Conservation (phyloP, 441 rosid genomes). For the Daphne laureola region DNA sequence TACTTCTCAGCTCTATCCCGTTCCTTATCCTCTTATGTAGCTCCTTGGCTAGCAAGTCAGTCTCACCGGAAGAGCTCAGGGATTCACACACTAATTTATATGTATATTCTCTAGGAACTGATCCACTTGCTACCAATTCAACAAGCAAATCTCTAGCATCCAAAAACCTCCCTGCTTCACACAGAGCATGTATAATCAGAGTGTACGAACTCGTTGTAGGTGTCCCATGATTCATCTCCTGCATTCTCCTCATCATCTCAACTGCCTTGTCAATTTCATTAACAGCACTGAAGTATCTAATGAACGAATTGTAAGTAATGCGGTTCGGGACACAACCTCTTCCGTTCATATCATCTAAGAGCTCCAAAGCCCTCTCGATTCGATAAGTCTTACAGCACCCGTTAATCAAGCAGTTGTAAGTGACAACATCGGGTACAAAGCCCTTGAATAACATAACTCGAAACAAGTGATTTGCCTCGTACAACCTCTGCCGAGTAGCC, state of each 20-base stretch:
- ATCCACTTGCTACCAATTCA: slow-evolving; percentile 62
- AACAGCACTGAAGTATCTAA: slow-evolving; percentile 64
- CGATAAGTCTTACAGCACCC: slow-evolving; percentile 75
- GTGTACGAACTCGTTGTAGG: slow-evolving; percentile 62
- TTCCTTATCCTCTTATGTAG: slow-evolving; percentile 37
- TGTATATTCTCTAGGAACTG: slow-evolving; percentile 61
- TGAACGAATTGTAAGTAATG: slow-evolving; percentile 67
- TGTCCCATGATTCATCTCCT: slow-evolving; percentile 52
- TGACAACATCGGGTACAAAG: slow-evolving; percentile 68
- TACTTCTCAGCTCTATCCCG: slow-evolving; percentile 45
- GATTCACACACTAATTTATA: slow-evolving; percentile 55
- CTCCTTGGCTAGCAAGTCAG: slow-evolving; percentile 25
- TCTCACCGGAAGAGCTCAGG: slow-evolving; percentile 27
- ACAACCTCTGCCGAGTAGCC: slow-evolving; percentile 68
- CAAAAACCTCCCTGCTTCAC: slow-evolving; percentile 47
- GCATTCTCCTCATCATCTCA: slow-evolving; percentile 73
- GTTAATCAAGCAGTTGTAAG: slow-evolving; percentile 83
- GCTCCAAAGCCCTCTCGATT: slow-evolving; percentile 70
- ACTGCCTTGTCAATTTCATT: slow-evolving; percentile 72
- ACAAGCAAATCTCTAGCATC: slow-evolving; percentile 57
- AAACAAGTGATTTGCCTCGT: slow-evolving; percentile 83
- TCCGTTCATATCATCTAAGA: slow-evolving; percentile 63
- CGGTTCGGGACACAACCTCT: slow-evolving; percentile 64
- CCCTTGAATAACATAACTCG: slow-evolving; percentile 74
- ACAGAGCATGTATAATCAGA: slow-evolving; percentile 64